A percentile compares a stretch with the other conserved stretches of the same genome.
These are phyloP conservation scores for Candida ulmi DNA, from an alignment of 805 yeast species.

Conservation along the genomic window DNA sequence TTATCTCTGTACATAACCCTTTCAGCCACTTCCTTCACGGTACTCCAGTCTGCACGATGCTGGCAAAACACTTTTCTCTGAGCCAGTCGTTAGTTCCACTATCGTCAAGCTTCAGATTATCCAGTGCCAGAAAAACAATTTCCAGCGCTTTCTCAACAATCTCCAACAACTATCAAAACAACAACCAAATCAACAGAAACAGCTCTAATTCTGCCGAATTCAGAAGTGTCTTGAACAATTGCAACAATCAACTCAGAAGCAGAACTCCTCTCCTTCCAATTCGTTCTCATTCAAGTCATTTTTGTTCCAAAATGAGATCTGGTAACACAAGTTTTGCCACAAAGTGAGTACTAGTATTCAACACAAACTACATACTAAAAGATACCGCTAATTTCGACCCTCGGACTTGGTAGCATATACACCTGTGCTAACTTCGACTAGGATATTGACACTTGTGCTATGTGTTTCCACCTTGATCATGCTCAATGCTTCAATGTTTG, in stretches of 20 bases:
- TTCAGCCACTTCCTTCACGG: no score
- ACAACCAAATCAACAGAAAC: background rate
- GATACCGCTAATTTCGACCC: no score
- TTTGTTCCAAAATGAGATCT: slow-evolving; percentile 8
- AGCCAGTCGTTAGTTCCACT: no score
- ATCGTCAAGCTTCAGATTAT: no score
- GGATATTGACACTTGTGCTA: no score
- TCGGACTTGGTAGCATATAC: no score
- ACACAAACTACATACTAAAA: no score
- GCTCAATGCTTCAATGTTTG: background rate
- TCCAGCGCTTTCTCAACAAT: background rate
- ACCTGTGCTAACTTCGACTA: no score
- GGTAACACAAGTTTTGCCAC: slow-evolving; percentile 13
- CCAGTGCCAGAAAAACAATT: background rate
- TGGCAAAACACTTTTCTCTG: no score
- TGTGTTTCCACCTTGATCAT: background rate
- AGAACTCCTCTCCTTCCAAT: background rate
- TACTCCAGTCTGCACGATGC: no score
- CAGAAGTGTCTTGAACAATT: no score
- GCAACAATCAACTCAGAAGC: background rate
- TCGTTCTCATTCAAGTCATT: slow-evolving; percentile 2
- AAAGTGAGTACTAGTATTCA: slow-evolving; percentile 16
- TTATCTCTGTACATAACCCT: background rate
- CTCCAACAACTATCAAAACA: background rate
- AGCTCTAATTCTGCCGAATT: background rate